A percentile compares a stretch with the other conserved stretches of the same genome.
phyloP scores from a whole-genome alignment of 768 basidiomycete genomes.

The Lactarius sanguifluus region DNA sequence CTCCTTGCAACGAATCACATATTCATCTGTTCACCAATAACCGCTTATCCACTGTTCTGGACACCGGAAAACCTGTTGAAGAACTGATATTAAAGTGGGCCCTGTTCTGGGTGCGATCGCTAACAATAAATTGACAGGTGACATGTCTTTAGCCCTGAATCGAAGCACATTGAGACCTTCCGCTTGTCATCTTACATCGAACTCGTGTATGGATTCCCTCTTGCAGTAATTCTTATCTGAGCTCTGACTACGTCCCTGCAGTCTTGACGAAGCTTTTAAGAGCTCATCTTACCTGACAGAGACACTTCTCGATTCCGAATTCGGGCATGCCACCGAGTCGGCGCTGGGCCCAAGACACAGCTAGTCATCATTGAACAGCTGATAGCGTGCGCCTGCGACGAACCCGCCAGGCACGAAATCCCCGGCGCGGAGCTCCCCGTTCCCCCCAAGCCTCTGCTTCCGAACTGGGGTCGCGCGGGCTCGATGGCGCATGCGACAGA shows the following conservation, averaged over 20 bases:
- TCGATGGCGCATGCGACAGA: too few relatives aligned
- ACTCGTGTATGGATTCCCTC: not conserved
- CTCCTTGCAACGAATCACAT: not conserved
- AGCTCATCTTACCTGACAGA: slow-evolving; percentile 38
- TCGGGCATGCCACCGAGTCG: not conserved
- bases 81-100: not conserved
- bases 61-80: not conserved
- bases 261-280: slow-evolving; percentile 37
- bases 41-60: not conserved
- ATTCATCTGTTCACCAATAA: not conserved
- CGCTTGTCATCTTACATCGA: not conserved
- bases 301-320: slow-evolving; percentile 36
- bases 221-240: too few relatives aligned
- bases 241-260: not conserved
- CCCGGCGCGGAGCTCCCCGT: too few relatives aligned
- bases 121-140: not conserved
- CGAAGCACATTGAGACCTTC: not conserved
- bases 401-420: too few relatives aligned
- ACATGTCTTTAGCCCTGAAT: not conserved
- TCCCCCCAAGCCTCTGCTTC: too few relatives aligned
- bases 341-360: too few relatives aligned
- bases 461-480: too few relatives aligned
- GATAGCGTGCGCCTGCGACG: too few relatives aligned
- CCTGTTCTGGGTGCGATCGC: not conserved
- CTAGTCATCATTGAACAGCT: too few relatives aligned